Base-by-base conservation (phyloP, 352 stramenopile species). In the Phytopythium boreale region DNA sequence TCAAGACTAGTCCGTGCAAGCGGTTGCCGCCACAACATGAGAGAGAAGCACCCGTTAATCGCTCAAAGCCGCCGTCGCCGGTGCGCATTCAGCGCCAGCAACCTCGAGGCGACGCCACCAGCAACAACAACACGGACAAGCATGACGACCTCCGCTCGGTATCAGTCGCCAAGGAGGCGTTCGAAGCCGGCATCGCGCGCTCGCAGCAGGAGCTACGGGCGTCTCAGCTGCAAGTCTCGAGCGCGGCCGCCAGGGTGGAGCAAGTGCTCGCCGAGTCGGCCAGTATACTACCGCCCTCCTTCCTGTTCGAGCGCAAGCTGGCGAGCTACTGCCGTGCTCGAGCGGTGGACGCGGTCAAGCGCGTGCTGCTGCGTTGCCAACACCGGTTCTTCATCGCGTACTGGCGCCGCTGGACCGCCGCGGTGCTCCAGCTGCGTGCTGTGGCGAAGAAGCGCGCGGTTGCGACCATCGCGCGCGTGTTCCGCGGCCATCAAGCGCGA, bases 301-400 rank as follows among this genome's bases (percentile, higher is more conserved):
- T 88, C 44, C 70, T 90, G 4, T 90, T 90, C 61, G 81, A 87
- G 55, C 71, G 71, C 12, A 81, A 88, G 27, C 64, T 90, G 17
- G 77, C 62, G 1, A 62, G 58, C 7, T 75, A 79, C 49, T 80
- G 72, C 43, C 66, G 75, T 19, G 68, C 81, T 43, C 77, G 77
- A 53, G 71, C 77, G 8, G 46, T 88, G 10, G 53, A 83, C 9
- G 77, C 75, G 37, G 75, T 86, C 31, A 69, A 75, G 3, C 61
- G 66, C 11, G 77, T 82, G 31, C 34, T 88, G n/a, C 39, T 73
- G 24, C 59, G 69, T 12, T 84, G 88, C 52, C 70, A 84, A 31
- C 72, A 87, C 61, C 79, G 79, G 19, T 88, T 84, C 63, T 88
- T 74, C 59, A 29, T 66, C 9, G 60, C 81, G n/a, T 84, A 74